A percentile compares a stretch with the other conserved stretches of the same genome.
phyloP scores from a whole-genome alignment of 371 early-diverging fungal genomes.

The Mucor mucedo region DNA sequence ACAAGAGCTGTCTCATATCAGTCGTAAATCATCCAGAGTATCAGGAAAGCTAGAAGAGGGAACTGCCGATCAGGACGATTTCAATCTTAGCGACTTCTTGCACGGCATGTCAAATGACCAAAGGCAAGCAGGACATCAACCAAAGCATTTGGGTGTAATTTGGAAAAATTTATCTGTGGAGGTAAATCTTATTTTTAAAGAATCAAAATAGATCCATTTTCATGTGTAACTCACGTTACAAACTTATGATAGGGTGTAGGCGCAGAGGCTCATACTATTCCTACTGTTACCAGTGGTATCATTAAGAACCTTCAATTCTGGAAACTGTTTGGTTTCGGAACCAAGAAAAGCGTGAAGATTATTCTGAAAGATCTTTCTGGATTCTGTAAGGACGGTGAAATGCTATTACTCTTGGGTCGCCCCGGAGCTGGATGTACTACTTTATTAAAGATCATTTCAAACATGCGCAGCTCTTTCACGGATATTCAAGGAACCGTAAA shows the following conservation, averaged over 20 bases:
- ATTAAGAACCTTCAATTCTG: constrained; percentile 32
- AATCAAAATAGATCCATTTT: not conserved
- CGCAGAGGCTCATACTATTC: constrained; percentile 45
- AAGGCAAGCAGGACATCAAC: constrained; percentile 43
- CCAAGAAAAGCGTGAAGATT: constrained; percentile 23
- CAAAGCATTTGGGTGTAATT: constrained; percentile 50
- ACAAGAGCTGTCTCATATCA: constrained; percentile 21
- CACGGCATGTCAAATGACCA: constrained; percentile 29
- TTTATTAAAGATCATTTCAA: constrained; percentile 66
- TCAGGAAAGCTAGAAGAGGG: constrained; percentile 25
- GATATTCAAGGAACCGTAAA: constrained; percentile 57
- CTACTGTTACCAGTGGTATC: constrained; percentile 32
- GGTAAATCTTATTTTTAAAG: constrained; percentile 12
- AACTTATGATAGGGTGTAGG: constrained; percentile 36
- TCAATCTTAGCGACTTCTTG: constrained; percentile 42
- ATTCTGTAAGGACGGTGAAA: constrained; percentile 68
- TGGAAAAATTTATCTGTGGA: constrained; percentile 52
- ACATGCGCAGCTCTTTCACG: constrained; percentile 63
- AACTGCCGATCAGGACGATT: constrained; percentile 27
- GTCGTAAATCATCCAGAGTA: constrained; percentile 7
- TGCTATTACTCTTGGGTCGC: constrained; percentile 73
- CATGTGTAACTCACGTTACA: not conserved
- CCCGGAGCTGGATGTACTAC: constrained; percentile 78
- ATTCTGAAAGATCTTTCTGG: constrained; percentile 66
- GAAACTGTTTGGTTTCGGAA: constrained; percentile 30